These are phyloP conservation scores for Fraxinus dipetala DNA, from an alignment of 305 asterid genomes.

Conservation along the genomic window DNA sequence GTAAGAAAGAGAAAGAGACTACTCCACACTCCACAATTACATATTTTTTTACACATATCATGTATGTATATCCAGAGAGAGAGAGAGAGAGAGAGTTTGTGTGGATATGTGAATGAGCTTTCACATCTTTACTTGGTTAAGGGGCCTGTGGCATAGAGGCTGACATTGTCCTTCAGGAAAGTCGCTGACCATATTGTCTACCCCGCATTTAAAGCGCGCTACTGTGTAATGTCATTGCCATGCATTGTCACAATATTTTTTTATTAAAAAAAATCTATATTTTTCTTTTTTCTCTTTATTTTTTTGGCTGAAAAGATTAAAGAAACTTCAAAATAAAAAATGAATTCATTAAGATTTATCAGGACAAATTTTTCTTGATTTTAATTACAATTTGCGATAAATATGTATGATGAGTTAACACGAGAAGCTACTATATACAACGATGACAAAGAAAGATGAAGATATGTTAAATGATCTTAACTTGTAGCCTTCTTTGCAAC, in stretches of 20 bases:
- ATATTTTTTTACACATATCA: too few species aligned
- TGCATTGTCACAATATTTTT: constrained; percentile 31
- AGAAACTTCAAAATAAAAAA: background rate
- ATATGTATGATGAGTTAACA: too few species aligned
- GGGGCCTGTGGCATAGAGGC: constrained; percentile 36
- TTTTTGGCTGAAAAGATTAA: background rate
- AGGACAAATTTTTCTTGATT: background rate
- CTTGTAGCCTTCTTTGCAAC: background rate
- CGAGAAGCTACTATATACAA: too few species aligned
- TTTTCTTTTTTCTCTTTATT: background rate
- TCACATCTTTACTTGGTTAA: constrained; percentile 50
- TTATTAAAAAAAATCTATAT: background rate
- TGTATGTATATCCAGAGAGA: background rate
- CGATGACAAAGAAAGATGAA: background rate
- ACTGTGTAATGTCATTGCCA: constrained; percentile 26
- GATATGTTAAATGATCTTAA: background rate
- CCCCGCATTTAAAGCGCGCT: constrained; percentile 86
- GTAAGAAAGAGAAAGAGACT: constrained; percentile 15
- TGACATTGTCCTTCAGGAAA: constrained; percentile 61
- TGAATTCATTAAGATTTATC: background rate
- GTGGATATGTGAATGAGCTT: constrained; percentile 36
- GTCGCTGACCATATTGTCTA: constrained; percentile 68
- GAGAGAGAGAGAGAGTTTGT: background rate
- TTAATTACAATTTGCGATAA: too few species aligned
- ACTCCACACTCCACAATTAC: background rate